Percentiles rank a stretch among this genome's conserved stretches.
Evolutionary conservation across 257 asterid species (phyloP).

Genomic region (Solanum corneliomulleri): DNA sequence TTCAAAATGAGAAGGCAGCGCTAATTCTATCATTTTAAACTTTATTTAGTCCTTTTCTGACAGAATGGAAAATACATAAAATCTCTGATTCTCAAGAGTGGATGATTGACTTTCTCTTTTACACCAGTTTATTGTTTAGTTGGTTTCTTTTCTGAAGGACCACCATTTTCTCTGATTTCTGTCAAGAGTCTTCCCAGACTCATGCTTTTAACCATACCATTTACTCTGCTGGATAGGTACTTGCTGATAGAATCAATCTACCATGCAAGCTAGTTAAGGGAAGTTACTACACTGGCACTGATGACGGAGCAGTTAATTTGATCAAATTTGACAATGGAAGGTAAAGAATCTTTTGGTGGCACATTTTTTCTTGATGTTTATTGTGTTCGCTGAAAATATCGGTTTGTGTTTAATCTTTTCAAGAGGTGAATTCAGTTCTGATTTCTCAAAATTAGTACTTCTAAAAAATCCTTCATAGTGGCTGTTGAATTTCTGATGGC

Average conservation of each 20-base stretch:
- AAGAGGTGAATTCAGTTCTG: neutral
- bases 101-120: neutral
- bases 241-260: slow-evolving; percentile 85
- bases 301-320: slow-evolving; percentile 96
- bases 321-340: slow-evolving; percentile 87
- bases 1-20: neutral
- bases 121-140: neutral
- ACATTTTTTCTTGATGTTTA: neutral
- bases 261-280: slow-evolving; percentile 96
- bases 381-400: neutral
- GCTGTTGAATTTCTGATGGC: neutral
- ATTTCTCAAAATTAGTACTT: neutral
- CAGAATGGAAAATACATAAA: neutral
- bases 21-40: neutral
- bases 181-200: neutral
- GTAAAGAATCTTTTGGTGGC: slow-evolving; percentile 19
- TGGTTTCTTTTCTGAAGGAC: neutral
- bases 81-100: neutral
- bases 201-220: slow-evolving; percentile 2
- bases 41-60: neutral
- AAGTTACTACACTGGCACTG: slow-evolving; percentile 96
- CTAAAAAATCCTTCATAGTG: neutral
- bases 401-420: neutral
- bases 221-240: slow-evolving; percentile 58
- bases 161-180: neutral